Percentiles rank a stretch among this genome's conserved stretches.
Evolutionary conservation across 1,284 basidiomycete species (phyloP).

Genomic region (Pterulicium gracile): DNA sequence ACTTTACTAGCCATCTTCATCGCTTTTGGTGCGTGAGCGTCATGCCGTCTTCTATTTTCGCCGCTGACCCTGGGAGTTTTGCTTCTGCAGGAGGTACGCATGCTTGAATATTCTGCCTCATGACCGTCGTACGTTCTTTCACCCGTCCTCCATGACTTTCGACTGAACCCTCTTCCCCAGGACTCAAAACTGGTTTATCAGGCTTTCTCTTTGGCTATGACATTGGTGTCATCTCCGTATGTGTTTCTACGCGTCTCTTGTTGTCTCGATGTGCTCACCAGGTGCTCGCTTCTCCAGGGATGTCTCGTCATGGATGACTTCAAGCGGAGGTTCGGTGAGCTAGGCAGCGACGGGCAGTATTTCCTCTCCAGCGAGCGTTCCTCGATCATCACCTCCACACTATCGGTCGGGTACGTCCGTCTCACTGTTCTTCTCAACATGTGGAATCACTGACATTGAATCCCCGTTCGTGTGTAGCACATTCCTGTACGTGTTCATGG

Average conservation of each 20-base stretch:
- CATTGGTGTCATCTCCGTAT: constrained; percentile 56
- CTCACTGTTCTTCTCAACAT: not conserved
- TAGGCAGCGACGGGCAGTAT: constrained; percentile 35
- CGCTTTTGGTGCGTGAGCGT: not conserved
- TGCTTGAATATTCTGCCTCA: too few species aligned
- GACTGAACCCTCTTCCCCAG: too few species aligned
- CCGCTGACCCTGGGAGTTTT: not conserved
- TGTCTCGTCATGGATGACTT: constrained; percentile 78
- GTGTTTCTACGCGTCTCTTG: constrained; percentile 7
- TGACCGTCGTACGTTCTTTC: too few species aligned
- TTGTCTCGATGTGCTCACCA: not conserved
- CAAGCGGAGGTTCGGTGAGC: constrained; percentile 52
- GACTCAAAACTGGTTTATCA: constrained; percentile 16
- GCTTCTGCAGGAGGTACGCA: constrained; percentile 8
- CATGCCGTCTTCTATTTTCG: not conserved
- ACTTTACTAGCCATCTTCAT: not conserved
- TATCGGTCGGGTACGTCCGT: constrained; percentile 56
- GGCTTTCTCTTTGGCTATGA: constrained; percentile 61
- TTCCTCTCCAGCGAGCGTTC: constrained; percentile 53
- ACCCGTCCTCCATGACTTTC: too few species aligned
- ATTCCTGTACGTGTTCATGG: constrained; percentile 37
- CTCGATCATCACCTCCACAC: constrained; percentile 68
- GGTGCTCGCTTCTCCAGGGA: constrained; percentile 32
- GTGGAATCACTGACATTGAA: too few species aligned
- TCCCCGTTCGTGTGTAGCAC: constrained; percentile 29